These are phyloP conservation scores for Eremothecium coryli DNA, from an alignment of 1,139 yeast species.

Conservation along the genomic window DNA sequence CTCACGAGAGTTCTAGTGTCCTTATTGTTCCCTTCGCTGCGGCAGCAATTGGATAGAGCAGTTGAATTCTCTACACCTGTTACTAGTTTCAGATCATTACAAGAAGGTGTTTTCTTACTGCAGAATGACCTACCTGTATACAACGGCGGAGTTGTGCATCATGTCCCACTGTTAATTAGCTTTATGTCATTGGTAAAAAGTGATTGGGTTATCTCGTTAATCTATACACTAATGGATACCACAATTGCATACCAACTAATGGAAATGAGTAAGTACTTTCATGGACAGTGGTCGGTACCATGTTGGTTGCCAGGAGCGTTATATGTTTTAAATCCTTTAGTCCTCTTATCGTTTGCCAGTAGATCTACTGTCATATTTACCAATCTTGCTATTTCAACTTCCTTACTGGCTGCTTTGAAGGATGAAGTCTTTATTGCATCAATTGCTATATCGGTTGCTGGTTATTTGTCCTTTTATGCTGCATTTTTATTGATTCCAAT, in stretches of 20 bases:
- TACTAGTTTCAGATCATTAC: constrained; percentile 38
- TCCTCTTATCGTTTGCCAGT: constrained; percentile 56
- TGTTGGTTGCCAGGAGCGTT: constrained; percentile 47
- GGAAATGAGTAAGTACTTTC: constrained; percentile 29
- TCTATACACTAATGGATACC: constrained; percentile 37
- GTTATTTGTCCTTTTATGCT: constrained; percentile 58
- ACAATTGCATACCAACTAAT: constrained; percentile 32
- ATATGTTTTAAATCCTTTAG: constrained; percentile 74
- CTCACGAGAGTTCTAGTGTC: constrained; percentile 16
- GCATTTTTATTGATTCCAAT: constrained; percentile 49
- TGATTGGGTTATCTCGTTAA: constrained; percentile 26
- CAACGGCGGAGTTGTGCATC: constrained; percentile 80
- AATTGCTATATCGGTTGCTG: constrained; percentile 50
- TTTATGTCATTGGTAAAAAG: constrained; percentile 36
- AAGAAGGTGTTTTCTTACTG: constrained; percentile 71
- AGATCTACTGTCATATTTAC: constrained; percentile 59
- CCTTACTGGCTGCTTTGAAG: constrained; percentile 40
- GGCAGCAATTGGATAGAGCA: constrained; percentile 37
- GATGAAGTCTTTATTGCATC: constrained; percentile 40
- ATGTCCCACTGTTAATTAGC: constrained; percentile 62
- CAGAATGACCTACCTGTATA: constrained; percentile 58
- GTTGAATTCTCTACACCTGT: constrained; percentile 54
- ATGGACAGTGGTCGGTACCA: constrained; percentile 27
- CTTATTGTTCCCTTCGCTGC: constrained; percentile 21
- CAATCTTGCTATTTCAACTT: constrained; percentile 45